These are phyloP conservation scores for Polyporus arcularius DNA, from an alignment of 768 basidiomycete species.

Conservation along the genomic window DNA sequence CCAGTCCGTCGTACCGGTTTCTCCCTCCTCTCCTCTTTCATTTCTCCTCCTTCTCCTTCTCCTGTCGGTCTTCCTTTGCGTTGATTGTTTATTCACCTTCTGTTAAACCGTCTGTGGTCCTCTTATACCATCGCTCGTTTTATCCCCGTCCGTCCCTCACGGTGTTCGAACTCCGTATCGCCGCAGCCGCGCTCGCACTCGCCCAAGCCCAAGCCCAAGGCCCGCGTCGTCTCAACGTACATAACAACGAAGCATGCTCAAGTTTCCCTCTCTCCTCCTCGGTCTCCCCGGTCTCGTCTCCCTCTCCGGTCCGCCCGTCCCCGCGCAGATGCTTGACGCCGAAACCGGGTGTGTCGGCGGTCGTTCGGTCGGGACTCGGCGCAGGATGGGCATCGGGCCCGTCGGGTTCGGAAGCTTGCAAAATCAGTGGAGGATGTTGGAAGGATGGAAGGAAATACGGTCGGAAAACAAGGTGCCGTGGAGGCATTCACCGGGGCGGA, in stretches of 20 bases:
- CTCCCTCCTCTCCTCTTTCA: conserved; percentile 1
- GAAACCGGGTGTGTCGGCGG: background rate
- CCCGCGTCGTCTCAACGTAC: background rate
- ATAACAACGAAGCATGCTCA: background rate
- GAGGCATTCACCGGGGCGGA: no score
- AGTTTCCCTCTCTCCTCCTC: background rate
- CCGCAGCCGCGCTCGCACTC: no score
- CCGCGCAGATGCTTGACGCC: background rate
- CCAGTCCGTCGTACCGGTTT: conserved; percentile 2
- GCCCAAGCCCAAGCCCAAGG: background rate
- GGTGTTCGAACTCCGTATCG: background rate
- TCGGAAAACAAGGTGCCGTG: no score
- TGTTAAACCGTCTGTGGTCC: conserved; percentile 12
- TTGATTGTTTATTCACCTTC: conserved; percentile 14
- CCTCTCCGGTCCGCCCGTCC: background rate
- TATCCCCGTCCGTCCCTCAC: conserved; percentile 3
- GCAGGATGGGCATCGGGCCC: no score
- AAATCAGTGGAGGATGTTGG: no score
- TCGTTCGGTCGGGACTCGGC: no score
- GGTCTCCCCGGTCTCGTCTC: background rate
- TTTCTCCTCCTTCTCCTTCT: background rate
- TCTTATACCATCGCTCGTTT: conserved; percentile 30
- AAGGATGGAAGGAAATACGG: no score
- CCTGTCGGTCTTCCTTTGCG: conserved; percentile 1
- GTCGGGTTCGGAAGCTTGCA: no score